phyloP scores from a whole-genome alignment of 108 stramenopile genomes.

The Pseudonitzschia multiseries region DNA sequence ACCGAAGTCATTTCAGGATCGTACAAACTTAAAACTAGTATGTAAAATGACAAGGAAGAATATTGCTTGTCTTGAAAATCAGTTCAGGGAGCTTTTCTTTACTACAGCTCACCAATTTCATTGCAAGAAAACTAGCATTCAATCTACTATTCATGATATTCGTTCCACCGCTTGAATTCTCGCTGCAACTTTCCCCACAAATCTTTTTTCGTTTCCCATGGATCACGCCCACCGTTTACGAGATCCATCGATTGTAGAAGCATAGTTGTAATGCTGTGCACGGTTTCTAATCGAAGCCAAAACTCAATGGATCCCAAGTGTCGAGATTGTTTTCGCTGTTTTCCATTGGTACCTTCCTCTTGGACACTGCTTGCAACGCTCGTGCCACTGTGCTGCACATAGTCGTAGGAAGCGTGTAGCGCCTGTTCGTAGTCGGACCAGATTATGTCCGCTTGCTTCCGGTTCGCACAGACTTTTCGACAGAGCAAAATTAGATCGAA shows the following conservation, averaged over 20 bases:
- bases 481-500: constrained; percentile 79
- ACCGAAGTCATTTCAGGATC: too few relatives aligned
- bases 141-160: background rate
- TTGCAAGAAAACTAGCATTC: too few relatives aligned
- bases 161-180: constrained; percentile 53
- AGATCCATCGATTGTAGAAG: constrained; percentile 64
- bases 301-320: constrained; percentile 64
- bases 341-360: background rate
- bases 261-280: constrained; percentile 66
- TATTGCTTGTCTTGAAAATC: too few relatives aligned
- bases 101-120: too few relatives aligned
- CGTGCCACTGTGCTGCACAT: background rate
- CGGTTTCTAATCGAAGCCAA: constrained; percentile 79
- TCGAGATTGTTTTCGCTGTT: background rate
- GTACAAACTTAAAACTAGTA: too few relatives aligned
- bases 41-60: too few relatives aligned
- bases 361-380: background rate
- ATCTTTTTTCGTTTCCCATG: constrained; percentile 80
- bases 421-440: constrained; percentile 51
- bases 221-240: constrained; percentile 63
- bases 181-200: constrained; percentile 66
- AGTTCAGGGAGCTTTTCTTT: too few relatives aligned
- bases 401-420: background rate
- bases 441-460: constrained; percentile 58
- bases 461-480: constrained; percentile 79